phyloP scores from a whole-genome alignment of 1,284 basidiomycete species.

The Melampsora americana region DNA sequence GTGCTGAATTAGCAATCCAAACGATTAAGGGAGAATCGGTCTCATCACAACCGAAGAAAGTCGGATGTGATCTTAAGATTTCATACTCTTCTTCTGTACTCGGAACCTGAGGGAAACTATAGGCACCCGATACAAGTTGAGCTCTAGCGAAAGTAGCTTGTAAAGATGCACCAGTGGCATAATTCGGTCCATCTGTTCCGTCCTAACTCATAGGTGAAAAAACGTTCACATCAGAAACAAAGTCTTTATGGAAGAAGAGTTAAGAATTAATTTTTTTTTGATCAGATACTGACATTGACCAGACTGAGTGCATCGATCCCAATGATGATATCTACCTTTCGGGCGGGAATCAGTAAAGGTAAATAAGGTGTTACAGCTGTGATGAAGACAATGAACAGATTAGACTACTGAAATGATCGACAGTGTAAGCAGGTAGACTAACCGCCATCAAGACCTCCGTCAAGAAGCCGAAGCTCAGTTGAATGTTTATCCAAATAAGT shows the following conservation, averaged over 20 bases:
- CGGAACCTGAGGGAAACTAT: slow-evolving; percentile 20
- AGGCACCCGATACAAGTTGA: neutral
- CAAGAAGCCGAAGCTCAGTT: slow-evolving; percentile 17
- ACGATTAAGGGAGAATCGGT: slow-evolving; percentile 15
- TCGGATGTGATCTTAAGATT: slow-evolving; percentile 18
- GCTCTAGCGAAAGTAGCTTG: slow-evolving; percentile 14
- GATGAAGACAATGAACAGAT: neutral
- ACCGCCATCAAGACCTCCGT: slow-evolving; percentile 39
- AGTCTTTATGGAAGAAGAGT: neutral
- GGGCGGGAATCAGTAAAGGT: slow-evolving; percentile 27
- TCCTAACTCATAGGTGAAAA: slow-evolving; percentile 15
- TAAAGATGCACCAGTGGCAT: slow-evolving; percentile 25
- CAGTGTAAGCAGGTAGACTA: neutral
- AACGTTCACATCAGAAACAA: neutral
- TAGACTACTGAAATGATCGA: neutral
- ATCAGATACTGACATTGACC: slow-evolving; percentile 19
- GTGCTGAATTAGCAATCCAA: slow-evolving; percentile 34
- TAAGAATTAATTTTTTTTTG: too few species aligned
- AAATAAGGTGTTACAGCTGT: slow-evolving; percentile 36
- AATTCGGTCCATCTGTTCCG: neutral
- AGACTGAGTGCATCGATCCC: slow-evolving; percentile 28
- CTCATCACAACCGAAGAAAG: slow-evolving; percentile 33
- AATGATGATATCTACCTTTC: slow-evolving; percentile 35
- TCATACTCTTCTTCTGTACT: neutral
- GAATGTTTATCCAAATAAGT: slow-evolving; percentile 23